Evolutionary conservation across 228 moss, liverwort and hornwort species (phyloP).

Genomic region (Sphagnum fallax): DNA sequence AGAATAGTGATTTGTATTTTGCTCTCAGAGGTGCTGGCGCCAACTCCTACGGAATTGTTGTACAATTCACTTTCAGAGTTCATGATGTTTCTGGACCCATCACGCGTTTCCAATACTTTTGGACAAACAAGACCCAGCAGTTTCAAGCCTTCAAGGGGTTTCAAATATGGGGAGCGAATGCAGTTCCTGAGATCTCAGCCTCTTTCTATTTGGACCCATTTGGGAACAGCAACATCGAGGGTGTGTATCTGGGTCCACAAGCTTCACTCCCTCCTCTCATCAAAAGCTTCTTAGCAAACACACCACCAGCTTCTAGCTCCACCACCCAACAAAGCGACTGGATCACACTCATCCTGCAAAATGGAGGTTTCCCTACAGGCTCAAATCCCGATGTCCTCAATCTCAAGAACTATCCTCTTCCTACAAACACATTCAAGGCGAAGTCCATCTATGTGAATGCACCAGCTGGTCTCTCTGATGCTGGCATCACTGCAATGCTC

Average conservation of each 20-base stretch:
- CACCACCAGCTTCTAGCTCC: constrained; percentile 11
- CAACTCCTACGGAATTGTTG: constrained; percentile 66
- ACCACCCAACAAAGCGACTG: constrained; percentile 31
- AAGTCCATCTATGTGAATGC: constrained; percentile 47
- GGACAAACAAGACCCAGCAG: constrained; percentile 19
- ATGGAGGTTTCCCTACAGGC: constrained; percentile 17
- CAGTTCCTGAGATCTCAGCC: constrained; percentile 52
- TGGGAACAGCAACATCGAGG: constrained; percentile 43
- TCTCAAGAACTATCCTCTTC: constrained; percentile 8
- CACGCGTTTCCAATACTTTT: constrained; percentile 63
- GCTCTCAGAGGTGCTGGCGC: constrained; percentile 64
- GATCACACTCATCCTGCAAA: constrained; percentile 42
- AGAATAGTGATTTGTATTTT: constrained; percentile 45
- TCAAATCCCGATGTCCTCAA: constrained; percentile 28
- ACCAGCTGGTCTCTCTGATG: constrained; percentile 32
- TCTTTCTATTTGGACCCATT: constrained; percentile 54
- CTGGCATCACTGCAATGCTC: constrained; percentile 45
- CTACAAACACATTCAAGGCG: constrained; percentile 47
- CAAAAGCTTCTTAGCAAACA: constrained; percentile 20
- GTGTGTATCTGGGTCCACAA: constrained; percentile 37
- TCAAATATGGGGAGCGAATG: constrained; percentile 35
- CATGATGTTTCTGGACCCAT: constrained; percentile 48
- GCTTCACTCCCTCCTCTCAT: constrained; percentile 20
- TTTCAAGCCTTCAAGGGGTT: constrained; percentile 48
- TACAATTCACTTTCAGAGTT: constrained; percentile 62